phyloP scores from a whole-genome alignment of 2,329 filamentous ascomycete species.

The Proliferodiscus dingleyae region DNA sequence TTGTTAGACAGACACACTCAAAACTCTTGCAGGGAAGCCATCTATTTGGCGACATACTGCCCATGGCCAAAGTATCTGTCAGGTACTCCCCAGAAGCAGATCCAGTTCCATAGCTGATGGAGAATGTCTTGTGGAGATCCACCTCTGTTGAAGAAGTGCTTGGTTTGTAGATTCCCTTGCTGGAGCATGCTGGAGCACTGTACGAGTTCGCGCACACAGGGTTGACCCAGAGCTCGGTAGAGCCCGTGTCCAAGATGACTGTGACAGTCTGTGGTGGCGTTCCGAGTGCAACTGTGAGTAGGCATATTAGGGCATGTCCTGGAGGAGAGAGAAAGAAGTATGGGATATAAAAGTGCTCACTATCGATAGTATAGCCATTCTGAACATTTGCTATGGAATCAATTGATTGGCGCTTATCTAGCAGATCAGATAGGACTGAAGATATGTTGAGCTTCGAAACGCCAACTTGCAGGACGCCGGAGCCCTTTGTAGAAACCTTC shows the following conservation, averaged over 20 bases:
- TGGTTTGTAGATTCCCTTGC: constrained; percentile 3
- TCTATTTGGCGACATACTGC: constrained; percentile 2
- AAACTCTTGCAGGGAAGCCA: neutral
- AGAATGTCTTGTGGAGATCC: neutral
- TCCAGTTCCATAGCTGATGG: constrained; percentile 9
- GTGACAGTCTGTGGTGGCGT: constrained; percentile 36
- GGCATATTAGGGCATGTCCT: no score
- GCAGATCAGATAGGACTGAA: neutral
- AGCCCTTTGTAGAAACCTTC: neutral
- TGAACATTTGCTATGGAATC: neutral
- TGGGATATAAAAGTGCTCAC: neutral
- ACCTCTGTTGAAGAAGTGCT: constrained; percentile 3
- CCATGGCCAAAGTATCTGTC: constrained; percentile 10
- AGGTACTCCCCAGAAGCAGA: constrained; percentile 7
- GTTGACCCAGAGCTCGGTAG: constrained; percentile 40
- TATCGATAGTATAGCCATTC: neutral
- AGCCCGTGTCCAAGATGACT: constrained; percentile 40
- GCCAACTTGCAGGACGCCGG: neutral
- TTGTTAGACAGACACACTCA: neutral
- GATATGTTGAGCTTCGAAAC: neutral
- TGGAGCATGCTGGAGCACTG: neutral
- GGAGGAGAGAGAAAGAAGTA: neutral
- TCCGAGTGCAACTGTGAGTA: constrained; percentile 36
- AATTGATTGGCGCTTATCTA: neutral
- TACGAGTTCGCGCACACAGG: constrained; percentile 33